Evolutionary conservation across 2,329 filamentous ascomycete species (phyloP).

Genomic region (Aspergillus fumigatus): DNA sequence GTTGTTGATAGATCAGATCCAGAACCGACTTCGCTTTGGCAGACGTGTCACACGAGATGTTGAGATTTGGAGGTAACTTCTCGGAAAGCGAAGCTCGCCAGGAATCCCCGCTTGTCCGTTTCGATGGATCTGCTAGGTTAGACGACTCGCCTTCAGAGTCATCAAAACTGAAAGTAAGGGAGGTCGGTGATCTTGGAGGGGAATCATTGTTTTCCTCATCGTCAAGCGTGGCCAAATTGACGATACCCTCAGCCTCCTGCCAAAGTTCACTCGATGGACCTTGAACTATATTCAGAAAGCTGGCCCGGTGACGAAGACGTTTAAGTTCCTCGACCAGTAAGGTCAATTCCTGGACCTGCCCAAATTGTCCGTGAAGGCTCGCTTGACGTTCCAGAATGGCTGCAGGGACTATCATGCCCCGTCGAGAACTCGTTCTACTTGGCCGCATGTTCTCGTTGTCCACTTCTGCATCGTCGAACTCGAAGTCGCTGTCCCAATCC

Average conservation of each 20-base stretch:
- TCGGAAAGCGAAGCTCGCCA: conserved; percentile 26
- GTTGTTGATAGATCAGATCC: conserved; percentile 54
- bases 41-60: conserved; percentile 46
- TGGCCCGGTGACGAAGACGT: conserved; percentile 54
- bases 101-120: conserved; percentile 28
- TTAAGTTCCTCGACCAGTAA: conserved; percentile 62
- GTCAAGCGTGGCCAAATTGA: conserved; percentile 62
- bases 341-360: conserved; percentile 60
- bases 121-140: conserved; percentile 25
- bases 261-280: conserved; percentile 53
- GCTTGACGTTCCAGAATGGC: conserved; percentile 61
- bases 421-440: conserved; percentile 18
- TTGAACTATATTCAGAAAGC: conserved; percentile 49
- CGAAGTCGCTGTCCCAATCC: conserved; percentile 66
- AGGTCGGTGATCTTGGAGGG: conserved; percentile 51
- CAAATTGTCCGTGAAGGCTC: conserved; percentile 62
- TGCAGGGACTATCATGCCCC: conserved; percentile 50
- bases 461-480: conserved; percentile 54
- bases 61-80: conserved; percentile 23
- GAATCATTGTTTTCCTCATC: conserved; percentile 52
- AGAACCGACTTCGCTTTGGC: conserved; percentile 59
- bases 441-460: conserved; percentile 38
- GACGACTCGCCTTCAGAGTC: conserved; percentile 52
- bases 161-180: conserved; percentile 55
- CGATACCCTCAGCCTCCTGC: conserved; percentile 64